Evolutionary conservation across 2,329 filamentous ascomycete species (phyloP).

Genomic region (Bimuria novae-zelandiae): DNA sequence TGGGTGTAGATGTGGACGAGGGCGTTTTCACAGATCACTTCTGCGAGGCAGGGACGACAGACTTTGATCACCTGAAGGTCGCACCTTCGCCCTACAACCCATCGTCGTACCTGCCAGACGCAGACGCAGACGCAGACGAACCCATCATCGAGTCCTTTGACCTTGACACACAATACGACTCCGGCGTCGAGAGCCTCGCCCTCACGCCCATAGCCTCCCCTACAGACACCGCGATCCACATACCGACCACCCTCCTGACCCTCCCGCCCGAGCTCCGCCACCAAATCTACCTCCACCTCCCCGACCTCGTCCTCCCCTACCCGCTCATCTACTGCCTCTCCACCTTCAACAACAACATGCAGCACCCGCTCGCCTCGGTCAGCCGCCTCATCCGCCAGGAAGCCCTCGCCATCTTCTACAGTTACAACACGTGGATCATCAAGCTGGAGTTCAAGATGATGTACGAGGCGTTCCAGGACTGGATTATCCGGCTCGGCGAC

Average conservation of each 20-base stretch:
- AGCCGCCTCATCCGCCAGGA: conserved; percentile 42
- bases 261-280: conserved; percentile 45
- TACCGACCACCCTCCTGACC: conserved; percentile 37
- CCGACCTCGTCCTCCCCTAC: conserved; percentile 40
- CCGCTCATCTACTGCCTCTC: conserved; percentile 49
- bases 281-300: conserved; percentile 44
- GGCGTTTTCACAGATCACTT: conserved; percentile 30
- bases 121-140: conserved; percentile 27
- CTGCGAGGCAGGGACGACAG: conserved; percentile 8
- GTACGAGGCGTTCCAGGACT: conserved; percentile 47
- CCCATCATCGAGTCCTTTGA: conserved; percentile 23
- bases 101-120: conserved; percentile 20
- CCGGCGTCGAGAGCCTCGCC: conserved; percentile 32
- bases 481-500: conserved; percentile 43
- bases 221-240: conserved; percentile 5
- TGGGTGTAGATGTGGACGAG: conserved; percentile 21
- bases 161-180: conserved; percentile 25
- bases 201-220: conserved; percentile 30
- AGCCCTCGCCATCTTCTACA: conserved; percentile 47
- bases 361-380: conserved; percentile 45
- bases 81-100: conserved; percentile 26
- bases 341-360: conserved; percentile 42
- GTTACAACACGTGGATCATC: conserved; percentile 47
- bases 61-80: conserved; percentile 24
- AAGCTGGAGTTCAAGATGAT: conserved; percentile 47